phyloP scores from a whole-genome alignment of 1,284 basidiomycete species.

The Megacollybia platyphylla region DNA sequence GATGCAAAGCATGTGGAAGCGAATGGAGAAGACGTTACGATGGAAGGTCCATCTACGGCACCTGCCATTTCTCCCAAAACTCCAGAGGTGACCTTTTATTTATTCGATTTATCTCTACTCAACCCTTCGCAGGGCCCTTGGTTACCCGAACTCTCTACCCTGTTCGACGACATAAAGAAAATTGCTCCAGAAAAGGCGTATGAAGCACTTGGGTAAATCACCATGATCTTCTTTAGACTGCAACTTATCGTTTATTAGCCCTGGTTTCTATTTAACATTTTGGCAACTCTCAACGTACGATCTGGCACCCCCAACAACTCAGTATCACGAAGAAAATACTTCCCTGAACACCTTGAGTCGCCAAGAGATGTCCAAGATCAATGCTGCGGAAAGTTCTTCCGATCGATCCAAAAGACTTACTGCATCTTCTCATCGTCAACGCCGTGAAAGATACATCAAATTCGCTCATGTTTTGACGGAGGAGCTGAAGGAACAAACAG shows the following conservation, averaged over 20 bases:
- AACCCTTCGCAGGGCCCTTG: constrained; percentile 45
- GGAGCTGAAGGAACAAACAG: constrained; percentile 70
- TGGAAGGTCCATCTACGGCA: constrained; percentile 32
- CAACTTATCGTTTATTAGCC: constrained; percentile 27
- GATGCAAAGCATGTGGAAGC: constrained; percentile 16
- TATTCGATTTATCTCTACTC: constrained; percentile 7
- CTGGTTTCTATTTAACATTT: constrained; percentile 86
- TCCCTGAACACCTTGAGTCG: constrained; percentile 45
- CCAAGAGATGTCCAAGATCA: constrained; percentile 47
- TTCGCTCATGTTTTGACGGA: constrained; percentile 43
- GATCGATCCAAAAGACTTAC: constrained; percentile 43
- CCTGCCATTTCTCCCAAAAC: constrained; percentile 11
- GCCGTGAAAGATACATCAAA: constrained; percentile 47
- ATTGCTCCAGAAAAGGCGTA: constrained; percentile 53
- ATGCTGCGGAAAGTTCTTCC: constrained; percentile 49
- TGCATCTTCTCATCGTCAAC: constrained; percentile 42
- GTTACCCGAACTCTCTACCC: constrained; percentile 54
- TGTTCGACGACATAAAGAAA: constrained; percentile 61
- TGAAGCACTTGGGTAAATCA: constrained; percentile 58
- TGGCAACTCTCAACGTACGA: constrained; percentile 92
- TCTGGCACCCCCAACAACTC: constrained; percentile 55
- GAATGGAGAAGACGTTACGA: constrained; percentile 34
- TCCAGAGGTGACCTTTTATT: constrained; percentile 20
- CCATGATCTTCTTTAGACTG: background rate
- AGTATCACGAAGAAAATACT: constrained; percentile 59